Conservation (phyloP, 2,329 filamentous ascomycete species). For the Madurella mycetomatis region DNA sequence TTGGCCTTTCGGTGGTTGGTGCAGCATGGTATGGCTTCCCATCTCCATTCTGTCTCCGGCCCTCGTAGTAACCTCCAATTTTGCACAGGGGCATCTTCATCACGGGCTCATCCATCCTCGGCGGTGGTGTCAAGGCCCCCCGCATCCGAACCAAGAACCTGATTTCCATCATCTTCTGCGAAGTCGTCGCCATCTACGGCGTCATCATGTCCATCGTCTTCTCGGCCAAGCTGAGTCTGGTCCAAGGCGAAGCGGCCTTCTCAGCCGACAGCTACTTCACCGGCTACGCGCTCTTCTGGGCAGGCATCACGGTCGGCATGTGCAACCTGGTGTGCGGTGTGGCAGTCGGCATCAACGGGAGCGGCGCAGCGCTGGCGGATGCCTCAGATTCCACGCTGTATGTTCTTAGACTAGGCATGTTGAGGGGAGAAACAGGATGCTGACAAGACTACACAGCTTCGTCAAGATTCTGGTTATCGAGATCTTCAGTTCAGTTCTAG, state of each 20-base stretch:
- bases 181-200: slow-evolving; percentile 99
- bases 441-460: slow-evolving; percentile 57
- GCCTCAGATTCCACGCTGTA: slow-evolving; percentile 87
- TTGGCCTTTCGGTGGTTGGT: slow-evolving; percentile 91
- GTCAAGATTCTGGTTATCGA: slow-evolving; percentile 99
- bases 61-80: slow-evolving; percentile 4
- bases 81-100: slow-evolving; percentile 89
- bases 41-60: background rate
- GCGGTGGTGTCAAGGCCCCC: slow-evolving; percentile 92
- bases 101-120: slow-evolving; percentile 94
- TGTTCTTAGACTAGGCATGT: slow-evolving; percentile 34
- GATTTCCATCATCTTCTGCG: slow-evolving; percentile 99
- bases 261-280: slow-evolving; percentile 84
- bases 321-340: slow-evolving; percentile 97
- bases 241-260: slow-evolving; percentile 62
- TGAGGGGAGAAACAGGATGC: slow-evolving; percentile 1
- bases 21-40: slow-evolving; percentile 75
- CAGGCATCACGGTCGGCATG: slow-evolving; percentile 85
- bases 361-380: slow-evolving; percentile 91
- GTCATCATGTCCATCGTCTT: slow-evolving; percentile 99
- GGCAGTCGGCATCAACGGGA: slow-evolving; percentile 96
- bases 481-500: slow-evolving; percentile 97
- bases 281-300: slow-evolving; percentile 94
- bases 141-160: slow-evolving; percentile 99
- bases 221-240: slow-evolving; percentile 73